phyloP scores from a whole-genome alignment of 179 eudicot genomes.

The Spergularia azorica region DNA sequence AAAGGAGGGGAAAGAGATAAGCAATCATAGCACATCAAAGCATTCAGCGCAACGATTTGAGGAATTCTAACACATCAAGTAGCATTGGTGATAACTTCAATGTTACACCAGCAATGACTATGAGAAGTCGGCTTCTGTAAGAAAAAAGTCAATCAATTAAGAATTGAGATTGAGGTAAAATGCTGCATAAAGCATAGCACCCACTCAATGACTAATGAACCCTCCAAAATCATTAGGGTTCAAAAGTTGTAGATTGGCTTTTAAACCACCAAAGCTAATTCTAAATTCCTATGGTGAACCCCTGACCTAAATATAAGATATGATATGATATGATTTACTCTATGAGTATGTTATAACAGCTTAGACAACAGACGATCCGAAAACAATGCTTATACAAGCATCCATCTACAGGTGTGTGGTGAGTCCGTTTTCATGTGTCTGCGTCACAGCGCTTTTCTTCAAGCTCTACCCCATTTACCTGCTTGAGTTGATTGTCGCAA shows the following conservation, averaged over 20 bases:
- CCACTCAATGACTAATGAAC: conserved; percentile 36
- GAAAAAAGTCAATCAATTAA: conserved; percentile 28
- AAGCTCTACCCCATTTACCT: background rate
- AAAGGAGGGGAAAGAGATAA: too few species aligned
- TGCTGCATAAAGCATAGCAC: conserved; percentile 32
- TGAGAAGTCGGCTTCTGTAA: background rate
- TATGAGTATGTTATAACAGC: conserved; percentile 37
- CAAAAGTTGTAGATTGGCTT: conserved; percentile 27
- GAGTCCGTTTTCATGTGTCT: conserved; percentile 14
- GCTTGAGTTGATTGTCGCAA: background rate
- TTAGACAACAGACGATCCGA: conserved; percentile 7
- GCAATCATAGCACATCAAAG: too few species aligned
- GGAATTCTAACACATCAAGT: background rate
- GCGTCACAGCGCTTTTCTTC: conserved; percentile 15
- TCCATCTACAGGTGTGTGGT: too few species aligned
- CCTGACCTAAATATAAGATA: conserved; percentile 26
- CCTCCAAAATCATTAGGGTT: conserved; percentile 42
- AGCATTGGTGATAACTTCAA: too few species aligned
- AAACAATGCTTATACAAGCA: background rate
- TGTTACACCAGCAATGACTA: too few species aligned
- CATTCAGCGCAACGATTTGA: background rate
- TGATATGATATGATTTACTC: conserved; percentile 16
- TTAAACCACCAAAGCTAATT: conserved; percentile 20
- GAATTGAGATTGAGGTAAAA: conserved; percentile 34
- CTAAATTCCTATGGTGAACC: conserved; percentile 31